phyloP scores from a whole-genome alignment of 2,329 filamentous ascomycete genomes.

The Sporothrix dimorphospora region DNA sequence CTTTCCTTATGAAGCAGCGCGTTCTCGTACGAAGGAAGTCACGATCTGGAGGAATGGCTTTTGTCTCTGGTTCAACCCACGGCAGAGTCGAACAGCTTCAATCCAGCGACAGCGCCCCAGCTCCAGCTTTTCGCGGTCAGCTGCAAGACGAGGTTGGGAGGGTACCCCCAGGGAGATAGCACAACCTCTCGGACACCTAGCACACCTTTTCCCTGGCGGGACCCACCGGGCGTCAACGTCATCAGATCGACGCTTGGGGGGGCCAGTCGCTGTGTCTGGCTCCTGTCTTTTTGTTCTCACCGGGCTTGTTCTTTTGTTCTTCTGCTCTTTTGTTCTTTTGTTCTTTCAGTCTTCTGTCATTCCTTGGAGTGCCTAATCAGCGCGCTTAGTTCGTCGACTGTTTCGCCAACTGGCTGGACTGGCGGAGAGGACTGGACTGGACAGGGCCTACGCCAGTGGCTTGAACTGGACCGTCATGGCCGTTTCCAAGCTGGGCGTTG shows the following conservation, averaged over 20 bases:
- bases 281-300: background rate
- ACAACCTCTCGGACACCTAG: background rate
- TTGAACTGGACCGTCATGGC: background rate
- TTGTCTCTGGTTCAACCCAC: background rate
- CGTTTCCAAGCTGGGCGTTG: background rate
- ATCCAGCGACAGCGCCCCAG: background rate
- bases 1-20: too few relatives aligned
- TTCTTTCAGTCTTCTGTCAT: background rate
- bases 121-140: background rate
- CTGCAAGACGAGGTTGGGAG: constrained; percentile 15
- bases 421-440: too few relatives aligned
- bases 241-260: constrained; percentile 9
- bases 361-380: constrained; percentile 1
- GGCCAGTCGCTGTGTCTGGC: background rate
- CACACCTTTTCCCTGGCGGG: background rate
- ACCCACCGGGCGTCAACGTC: constrained; percentile 10
- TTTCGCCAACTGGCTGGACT: background rate
- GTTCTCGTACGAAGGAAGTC: too few relatives aligned
- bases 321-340: background rate
- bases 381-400: background rate
- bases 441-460: background rate
- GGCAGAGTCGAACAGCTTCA: too few relatives aligned
- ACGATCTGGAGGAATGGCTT: background rate
- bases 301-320: background rate
- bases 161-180: background rate